phyloP scores from a whole-genome alignment of 345 rosid genomes.

The Aquilaria malaccensis region DNA sequence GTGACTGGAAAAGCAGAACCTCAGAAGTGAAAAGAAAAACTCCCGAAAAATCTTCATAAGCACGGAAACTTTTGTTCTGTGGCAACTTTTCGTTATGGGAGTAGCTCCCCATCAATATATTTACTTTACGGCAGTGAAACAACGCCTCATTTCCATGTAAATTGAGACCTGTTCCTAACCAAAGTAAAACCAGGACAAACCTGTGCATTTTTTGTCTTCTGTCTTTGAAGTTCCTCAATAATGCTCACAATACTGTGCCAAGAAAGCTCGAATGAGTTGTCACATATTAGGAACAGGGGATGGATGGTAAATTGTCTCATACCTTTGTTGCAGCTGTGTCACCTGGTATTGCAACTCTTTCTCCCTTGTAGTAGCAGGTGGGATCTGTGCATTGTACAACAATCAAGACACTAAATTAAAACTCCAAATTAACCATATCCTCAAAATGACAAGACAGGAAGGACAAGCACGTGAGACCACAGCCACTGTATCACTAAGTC shows the following conservation, averaged over 20 bases:
- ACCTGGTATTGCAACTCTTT: slow-evolving; percentile 71
- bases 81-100: too few species aligned
- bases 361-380: slow-evolving; percentile 52
- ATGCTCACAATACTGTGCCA: slow-evolving; percentile 48
- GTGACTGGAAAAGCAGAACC: too few species aligned
- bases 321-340: slow-evolving; percentile 75
- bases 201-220: slow-evolving; percentile 61
- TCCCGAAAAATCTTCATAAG: too few species aligned
- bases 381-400: slow-evolving; percentile 36
- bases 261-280: slow-evolving; percentile 1
- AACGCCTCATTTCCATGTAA: too few species aligned
- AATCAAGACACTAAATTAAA: slow-evolving; percentile 10
- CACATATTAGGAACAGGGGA: neutral
- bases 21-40: too few species aligned
- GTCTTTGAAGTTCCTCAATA: slow-evolving; percentile 77
- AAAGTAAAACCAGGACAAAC: slow-evolving; percentile 22
- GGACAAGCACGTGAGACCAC: too few species aligned
- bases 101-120: too few species aligned
- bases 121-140: too few species aligned
- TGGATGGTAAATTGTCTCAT: slow-evolving; percentile 12
- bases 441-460: too few species aligned
- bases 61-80: too few species aligned
- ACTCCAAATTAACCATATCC: neutral
- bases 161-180: too few species aligned
- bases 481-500: too few species aligned